phyloP scores from a whole-genome alignment of 148 eudicot species.

The Rhododendron ovatum region DNA sequence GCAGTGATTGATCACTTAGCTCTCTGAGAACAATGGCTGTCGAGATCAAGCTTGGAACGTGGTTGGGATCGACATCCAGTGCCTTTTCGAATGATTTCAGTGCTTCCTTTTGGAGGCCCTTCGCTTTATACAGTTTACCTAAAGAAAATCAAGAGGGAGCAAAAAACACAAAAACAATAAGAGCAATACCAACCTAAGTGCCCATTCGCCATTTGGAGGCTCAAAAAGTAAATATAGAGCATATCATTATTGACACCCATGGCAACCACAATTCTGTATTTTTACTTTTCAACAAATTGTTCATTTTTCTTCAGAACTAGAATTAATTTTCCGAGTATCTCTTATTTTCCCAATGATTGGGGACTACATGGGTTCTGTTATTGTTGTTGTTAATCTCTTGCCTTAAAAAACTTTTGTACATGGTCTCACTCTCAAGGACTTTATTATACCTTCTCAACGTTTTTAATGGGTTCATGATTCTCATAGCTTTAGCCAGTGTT shows the following conservation, averaged over 20 bases:
- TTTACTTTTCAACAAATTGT: neutral
- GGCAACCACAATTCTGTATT: neutral
- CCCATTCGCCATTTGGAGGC: neutral
- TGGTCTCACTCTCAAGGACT: no score
- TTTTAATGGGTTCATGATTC: neutral
- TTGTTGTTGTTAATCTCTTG: no score
- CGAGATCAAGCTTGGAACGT: conserved; percentile 83
- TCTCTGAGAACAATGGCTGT: conserved; percentile 48
- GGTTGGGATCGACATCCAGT: conserved; percentile 67
- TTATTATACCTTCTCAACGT: no score
- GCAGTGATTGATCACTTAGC: conserved; percentile 37
- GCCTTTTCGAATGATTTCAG: conserved; percentile 59
- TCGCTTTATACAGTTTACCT: conserved; percentile 69
- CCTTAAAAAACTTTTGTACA: no score
- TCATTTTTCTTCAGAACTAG: neutral
- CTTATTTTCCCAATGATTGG: no score
- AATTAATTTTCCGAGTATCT: no score
- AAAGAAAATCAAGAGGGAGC: conserved; percentile 7
- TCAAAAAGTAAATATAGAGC: neutral
- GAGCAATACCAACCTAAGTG: neutral
- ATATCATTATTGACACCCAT: neutral
- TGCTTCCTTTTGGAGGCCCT: conserved; percentile 60
- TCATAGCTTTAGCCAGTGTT: neutral
- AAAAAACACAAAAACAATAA: neutral
- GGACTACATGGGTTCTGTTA: no score